Conservation (phyloP, 176 grass and related monocot species). For the Oropetium thomaeum region DNA sequence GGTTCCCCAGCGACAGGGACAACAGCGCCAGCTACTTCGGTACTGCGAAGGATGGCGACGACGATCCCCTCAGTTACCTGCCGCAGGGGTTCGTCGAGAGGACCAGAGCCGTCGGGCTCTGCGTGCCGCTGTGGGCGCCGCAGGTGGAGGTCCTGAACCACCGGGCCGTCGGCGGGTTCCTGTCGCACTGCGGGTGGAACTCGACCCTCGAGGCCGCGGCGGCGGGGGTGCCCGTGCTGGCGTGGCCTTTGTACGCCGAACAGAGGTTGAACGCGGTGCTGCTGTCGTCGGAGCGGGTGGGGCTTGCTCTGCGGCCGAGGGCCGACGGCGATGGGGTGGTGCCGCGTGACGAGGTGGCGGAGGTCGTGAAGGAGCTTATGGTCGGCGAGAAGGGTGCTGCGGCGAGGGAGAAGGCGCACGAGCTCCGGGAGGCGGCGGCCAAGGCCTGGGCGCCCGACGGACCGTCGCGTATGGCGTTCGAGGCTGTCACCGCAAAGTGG, state of each 20-base stretch:
- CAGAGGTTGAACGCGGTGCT: slow-evolving; percentile 43
- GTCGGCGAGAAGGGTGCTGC: slow-evolving; percentile 30
- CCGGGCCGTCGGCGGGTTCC: slow-evolving; percentile 47
- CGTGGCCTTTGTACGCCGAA: slow-evolving; percentile 50
- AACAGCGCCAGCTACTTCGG: slow-evolving; percentile 19
- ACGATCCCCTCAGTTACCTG: slow-evolving; percentile 26
- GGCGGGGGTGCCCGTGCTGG: slow-evolving; percentile 35
- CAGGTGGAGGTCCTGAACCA: slow-evolving; percentile 51
- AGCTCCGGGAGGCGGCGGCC: slow-evolving; percentile 25
- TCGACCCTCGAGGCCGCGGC: slow-evolving; percentile 50
- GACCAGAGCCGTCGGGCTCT: slow-evolving; percentile 28
- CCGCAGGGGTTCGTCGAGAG: slow-evolving; percentile 36
- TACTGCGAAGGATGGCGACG: not conserved
- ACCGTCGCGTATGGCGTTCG: slow-evolving; percentile 6
- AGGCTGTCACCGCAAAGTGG: slow-evolving; percentile 31
- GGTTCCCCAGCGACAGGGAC: slow-evolving; percentile 40
- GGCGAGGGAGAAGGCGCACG: not conserved
- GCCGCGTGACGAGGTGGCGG: slow-evolving; percentile 29
- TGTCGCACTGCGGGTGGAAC: slow-evolving; percentile 69
- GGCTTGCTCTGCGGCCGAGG: slow-evolving; percentile 5
- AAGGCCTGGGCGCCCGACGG: slow-evolving; percentile 25
- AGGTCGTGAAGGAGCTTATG: slow-evolving; percentile 42
- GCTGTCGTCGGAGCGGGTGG: slow-evolving; percentile 24
- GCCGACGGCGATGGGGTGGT: slow-evolving; percentile 5
- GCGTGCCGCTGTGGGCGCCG: slow-evolving; percentile 48